phyloP scores from a whole-genome alignment of 129 eudicot species.

The Flaveria bidentis region DNA sequence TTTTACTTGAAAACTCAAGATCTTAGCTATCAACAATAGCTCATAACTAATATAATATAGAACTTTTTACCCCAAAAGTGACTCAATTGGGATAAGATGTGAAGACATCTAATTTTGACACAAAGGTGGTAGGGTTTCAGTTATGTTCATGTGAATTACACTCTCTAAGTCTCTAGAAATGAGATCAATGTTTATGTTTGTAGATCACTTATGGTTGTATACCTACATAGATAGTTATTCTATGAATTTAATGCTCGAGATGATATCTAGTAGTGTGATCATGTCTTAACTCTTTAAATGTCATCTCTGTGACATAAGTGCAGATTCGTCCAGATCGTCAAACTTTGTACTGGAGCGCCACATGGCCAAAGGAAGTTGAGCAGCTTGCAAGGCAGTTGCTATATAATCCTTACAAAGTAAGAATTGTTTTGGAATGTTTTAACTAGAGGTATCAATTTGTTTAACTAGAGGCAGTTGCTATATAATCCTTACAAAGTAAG shows the following conservation, averaged over 20 bases:
- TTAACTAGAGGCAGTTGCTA: slow-evolving; percentile 56
- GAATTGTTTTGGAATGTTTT: not conserved
- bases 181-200: not conserved
- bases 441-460: not conserved
- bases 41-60: not conserved
- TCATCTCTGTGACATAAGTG: slow-evolving; percentile 19
- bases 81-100: not conserved
- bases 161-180: not conserved
- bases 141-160: not conserved
- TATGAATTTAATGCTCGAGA: not conserved
- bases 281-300: not conserved
- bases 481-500: slow-evolving; percentile 83
- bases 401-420: slow-evolving; percentile 83
- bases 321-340: slow-evolving; percentile 99
- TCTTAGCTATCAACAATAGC: not conserved
- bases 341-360: slow-evolving; percentile 95
- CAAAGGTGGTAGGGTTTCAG: not conserved
- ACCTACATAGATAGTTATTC: not conserved
- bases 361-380: slow-evolving; percentile 99
- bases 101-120: not conserved
- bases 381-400: slow-evolving; percentile 72
- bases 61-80: not conserved
- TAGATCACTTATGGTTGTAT: too few relatives aligned
- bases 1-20: not conserved
- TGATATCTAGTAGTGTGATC: not conserved